These are phyloP conservation scores for Theobroma cacao DNA, from an alignment of 345 rosid genomes.

Conservation along the genomic window DNA sequence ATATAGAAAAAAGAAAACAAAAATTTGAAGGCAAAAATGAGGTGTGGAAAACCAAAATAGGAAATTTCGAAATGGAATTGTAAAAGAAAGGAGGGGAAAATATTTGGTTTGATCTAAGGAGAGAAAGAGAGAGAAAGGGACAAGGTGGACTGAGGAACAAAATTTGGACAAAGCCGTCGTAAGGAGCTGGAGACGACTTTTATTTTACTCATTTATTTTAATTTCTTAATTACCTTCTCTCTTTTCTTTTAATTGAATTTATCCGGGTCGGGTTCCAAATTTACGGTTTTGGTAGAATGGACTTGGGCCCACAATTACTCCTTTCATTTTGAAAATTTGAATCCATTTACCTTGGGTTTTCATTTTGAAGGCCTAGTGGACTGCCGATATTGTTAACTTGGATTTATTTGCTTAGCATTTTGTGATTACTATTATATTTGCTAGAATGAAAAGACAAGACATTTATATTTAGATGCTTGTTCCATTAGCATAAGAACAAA, in stretches of 20 bases:
- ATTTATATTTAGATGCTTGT: no score
- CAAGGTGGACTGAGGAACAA: background rate
- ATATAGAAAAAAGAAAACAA: background rate
- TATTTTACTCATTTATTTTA: background rate
- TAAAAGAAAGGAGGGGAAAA: background rate
- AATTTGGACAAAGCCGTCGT: slow-evolving; percentile 5
- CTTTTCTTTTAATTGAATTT: background rate
- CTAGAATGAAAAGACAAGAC: no score
- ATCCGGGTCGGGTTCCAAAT: background rate
- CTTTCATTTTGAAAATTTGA: background rate
- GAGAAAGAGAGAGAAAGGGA: background rate
- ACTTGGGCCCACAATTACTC: background rate
- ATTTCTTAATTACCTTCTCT: background rate
- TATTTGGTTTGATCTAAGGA: background rate
- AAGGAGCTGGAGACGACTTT: slow-evolving; percentile 8
- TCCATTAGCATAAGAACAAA: no score
- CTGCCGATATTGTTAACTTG: no score
- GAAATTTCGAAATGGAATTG: background rate
- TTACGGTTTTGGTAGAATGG: background rate
- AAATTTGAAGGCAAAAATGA: background rate
- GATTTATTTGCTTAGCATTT: no score
- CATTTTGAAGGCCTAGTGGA: no score
- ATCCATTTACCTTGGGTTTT: no score
- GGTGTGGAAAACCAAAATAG: background rate
- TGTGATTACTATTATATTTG: no score